Base-by-base conservation (phyloP, 495 filamentous ascomycete genomes). In the Penicillium waksmanii region DNA sequence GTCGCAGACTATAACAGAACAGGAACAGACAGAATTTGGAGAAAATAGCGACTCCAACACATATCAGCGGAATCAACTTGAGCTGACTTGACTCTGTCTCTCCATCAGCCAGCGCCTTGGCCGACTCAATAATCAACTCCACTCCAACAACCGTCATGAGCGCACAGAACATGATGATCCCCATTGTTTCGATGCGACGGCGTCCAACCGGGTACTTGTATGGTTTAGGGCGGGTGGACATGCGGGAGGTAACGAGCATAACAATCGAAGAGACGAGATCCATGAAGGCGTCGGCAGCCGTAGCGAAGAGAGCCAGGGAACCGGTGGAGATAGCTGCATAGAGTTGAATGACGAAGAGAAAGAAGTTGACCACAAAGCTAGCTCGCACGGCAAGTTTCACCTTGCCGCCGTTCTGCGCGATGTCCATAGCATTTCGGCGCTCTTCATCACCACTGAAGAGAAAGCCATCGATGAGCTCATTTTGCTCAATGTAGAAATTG, bases 231-330 rank as follows among this genome's bases (percentile, higher is more conserved):
- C 81, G 72, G 1, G 75, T 69, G 13, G 83, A 82, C 58, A 84
- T 60, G 42, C 76, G 71, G 0, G 80, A 83, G 5, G 80, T 83
- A 58, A 80, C 69, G 25, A 83, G 72, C 78, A 84, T 84, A 58
- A 83, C 80, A 58, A 80, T 75, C 25, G 81, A 84, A 25, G 80
- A 83, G 7, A 84, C 80, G n/a, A 84, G 76, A 52, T 85, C 81
- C 81, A 84, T 83, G 64, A 84, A 84, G 23, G 82, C 81, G 68
- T 84, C 83, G 53, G 82, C 81, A 47, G 82, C 80, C 51, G 83
- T 84, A 38, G 80, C 82, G 58, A 85, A 85, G 4, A 84, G 74
- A 62, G 81, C 75, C 21, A 84, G 73, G 11, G 83, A 84, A 25
- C 83, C 81, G 13, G 83, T 85, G 34, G 80, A 77, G 48, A 83